phyloP scores from a whole-genome alignment of 495 filamentous ascomycete species.

The Lindgomyces ingoldianus region DNA sequence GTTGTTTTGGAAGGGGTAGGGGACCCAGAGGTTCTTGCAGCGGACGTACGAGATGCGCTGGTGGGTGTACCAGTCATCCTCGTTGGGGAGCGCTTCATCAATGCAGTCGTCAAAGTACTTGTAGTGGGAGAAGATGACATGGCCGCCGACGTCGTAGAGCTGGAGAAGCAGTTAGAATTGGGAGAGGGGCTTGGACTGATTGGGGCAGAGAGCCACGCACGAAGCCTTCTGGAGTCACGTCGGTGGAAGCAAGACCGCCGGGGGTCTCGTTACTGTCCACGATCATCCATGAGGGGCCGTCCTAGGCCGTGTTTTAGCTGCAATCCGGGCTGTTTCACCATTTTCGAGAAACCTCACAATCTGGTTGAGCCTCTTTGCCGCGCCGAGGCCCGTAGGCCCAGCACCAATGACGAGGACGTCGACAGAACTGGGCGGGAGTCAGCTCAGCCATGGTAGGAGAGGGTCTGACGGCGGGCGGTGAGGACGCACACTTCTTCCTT shows the following conservation, averaged over 20 bases:
- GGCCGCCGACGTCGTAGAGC: slow-evolving; percentile 98
- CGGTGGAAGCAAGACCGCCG: slow-evolving; percentile 94
- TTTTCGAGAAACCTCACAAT: slow-evolving; percentile 61
- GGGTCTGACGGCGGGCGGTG: slow-evolving; percentile 1
- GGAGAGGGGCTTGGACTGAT: slow-evolving; percentile 2
- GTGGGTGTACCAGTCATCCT: slow-evolving; percentile 95
- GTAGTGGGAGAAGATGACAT: slow-evolving; percentile 99
- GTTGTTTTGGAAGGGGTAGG: slow-evolving; percentile 99
- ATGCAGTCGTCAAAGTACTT: slow-evolving; percentile 99
- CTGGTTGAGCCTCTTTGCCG: slow-evolving; percentile 96
- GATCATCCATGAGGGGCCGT: slow-evolving; percentile 93
- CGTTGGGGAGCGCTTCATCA: slow-evolving; percentile 89
- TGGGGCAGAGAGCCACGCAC: slow-evolving; percentile 59
- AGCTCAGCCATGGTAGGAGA: background rate
- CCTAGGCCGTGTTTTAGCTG: slow-evolving; percentile 50
- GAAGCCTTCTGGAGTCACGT: slow-evolving; percentile 94
- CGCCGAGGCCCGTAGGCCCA: slow-evolving; percentile 93
- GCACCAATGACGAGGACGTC: slow-evolving; percentile 98
- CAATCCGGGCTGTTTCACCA: slow-evolving; percentile 1
- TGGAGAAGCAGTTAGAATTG: slow-evolving; percentile 43
- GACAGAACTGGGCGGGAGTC: slow-evolving; percentile 63
- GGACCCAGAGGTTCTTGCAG: slow-evolving; percentile 93
- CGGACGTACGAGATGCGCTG: slow-evolving; percentile 99
- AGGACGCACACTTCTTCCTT: slow-evolving; percentile 52
- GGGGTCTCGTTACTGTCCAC: slow-evolving; percentile 90